Conservation (phyloP, 306 rosid genomes). For the Pyrus betulifolia region DNA sequence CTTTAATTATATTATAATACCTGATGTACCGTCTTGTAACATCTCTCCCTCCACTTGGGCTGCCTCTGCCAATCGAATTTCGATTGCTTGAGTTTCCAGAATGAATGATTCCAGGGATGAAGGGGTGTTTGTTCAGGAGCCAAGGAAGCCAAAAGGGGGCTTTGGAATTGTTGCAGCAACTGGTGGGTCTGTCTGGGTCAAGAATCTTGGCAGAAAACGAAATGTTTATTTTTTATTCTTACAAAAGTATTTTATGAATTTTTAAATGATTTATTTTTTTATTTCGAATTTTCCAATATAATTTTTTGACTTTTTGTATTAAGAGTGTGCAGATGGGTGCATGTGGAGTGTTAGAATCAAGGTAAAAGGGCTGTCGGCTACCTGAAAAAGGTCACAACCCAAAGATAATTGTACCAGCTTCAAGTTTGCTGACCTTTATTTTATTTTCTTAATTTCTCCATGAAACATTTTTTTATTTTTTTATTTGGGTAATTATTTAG, state of each 20-base stretch:
- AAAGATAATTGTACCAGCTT: too few species aligned
- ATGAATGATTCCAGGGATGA: neutral
- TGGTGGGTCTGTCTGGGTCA: neutral
- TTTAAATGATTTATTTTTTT: neutral
- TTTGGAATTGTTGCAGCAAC: conserved; percentile 7
- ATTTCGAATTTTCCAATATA: neutral
- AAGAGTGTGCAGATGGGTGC: conserved; percentile 29
- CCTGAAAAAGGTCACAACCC: too few species aligned
- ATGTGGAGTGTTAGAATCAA: conserved; percentile 43
- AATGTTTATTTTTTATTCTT: neutral
- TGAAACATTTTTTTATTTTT: too few species aligned
- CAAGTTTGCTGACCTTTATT: neutral
- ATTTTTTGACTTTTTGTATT: neutral
- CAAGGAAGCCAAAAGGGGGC: neutral
- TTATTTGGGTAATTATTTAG: too few species aligned
- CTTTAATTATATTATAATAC: too few species aligned
- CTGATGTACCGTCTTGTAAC: too few species aligned
- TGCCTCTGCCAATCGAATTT: too few species aligned
- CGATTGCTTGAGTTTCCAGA: too few species aligned
- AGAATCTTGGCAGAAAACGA: conserved; percentile 19
- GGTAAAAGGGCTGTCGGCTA: neutral
- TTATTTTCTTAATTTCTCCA: neutral
- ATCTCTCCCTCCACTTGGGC: too few species aligned
- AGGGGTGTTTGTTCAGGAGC: neutral
- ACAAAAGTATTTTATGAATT: neutral